Percentiles rank a stretch among this genome's conserved stretches.
phyloP scores from a whole-genome alignment of 1,284 basidiomycete genomes.

The Entoloma clypeatum region DNA sequence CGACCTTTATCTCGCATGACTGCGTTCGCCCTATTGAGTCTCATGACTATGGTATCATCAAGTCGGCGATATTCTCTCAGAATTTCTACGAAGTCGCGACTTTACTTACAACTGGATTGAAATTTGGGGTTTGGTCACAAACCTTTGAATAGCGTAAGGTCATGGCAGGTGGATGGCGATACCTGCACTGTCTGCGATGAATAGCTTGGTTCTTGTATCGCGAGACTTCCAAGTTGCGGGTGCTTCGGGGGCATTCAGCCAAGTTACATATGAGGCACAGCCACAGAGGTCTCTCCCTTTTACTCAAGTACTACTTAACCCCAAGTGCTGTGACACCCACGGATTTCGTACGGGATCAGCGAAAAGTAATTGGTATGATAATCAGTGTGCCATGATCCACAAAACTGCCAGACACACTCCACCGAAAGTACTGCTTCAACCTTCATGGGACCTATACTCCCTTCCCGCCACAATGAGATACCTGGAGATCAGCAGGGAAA shows the following conservation, averaged over 20 bases:
- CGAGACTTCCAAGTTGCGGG: constrained; percentile 61
- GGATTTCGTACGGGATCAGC: too few relatives aligned
- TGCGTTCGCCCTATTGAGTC: constrained; percentile 80
- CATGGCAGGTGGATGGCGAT: constrained; percentile 68
- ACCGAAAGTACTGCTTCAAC: too few relatives aligned
- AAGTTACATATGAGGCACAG: too few relatives aligned
- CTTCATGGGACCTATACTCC: too few relatives aligned
- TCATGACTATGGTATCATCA: constrained; percentile 81
- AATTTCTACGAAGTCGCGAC: constrained; percentile 51
- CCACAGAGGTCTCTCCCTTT: too few relatives aligned
- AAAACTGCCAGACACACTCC: too few relatives aligned
- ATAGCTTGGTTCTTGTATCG: constrained; percentile 59
- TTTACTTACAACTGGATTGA: not conserved
- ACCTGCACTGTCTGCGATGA: constrained; percentile 62
- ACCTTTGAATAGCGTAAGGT: constrained; percentile 86
- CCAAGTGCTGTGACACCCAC: too few relatives aligned
- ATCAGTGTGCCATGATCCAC: too few relatives aligned
- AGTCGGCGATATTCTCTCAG: constrained; percentile 82
- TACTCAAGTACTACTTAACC: too few relatives aligned
- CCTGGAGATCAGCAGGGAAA: too few relatives aligned
- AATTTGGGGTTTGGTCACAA: constrained; percentile 9
- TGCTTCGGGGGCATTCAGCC: constrained; percentile 43
- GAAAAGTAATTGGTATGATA: too few relatives aligned
- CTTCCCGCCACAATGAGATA: too few relatives aligned
- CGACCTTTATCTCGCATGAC: constrained; percentile 74